Conservation (phyloP, 495 filamentous ascomycete genomes). For the Aspergillus homomorphus region DNA sequence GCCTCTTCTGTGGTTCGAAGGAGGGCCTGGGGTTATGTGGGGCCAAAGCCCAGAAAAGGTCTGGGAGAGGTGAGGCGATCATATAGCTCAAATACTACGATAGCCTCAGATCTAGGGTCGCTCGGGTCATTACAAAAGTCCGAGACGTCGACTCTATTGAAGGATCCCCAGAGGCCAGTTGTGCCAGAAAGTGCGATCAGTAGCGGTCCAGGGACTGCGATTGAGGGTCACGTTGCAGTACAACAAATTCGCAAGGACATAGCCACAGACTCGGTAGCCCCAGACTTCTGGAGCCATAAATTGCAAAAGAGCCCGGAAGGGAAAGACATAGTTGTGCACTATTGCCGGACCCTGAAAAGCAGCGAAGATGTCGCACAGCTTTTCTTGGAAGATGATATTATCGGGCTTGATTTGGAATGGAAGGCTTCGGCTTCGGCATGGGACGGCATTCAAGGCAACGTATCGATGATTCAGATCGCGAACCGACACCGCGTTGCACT, state of each 20-base stretch:
- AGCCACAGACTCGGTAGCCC: not conserved
- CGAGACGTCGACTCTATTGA: not conserved
- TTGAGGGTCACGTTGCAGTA: not conserved
- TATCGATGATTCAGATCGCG: slow-evolving; percentile 78
- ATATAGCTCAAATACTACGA: slow-evolving; percentile 3
- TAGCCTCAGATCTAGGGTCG: not conserved
- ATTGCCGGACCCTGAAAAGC: slow-evolving; percentile 63
- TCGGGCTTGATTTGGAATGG: slow-evolving; percentile 92
- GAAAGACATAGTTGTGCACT: slow-evolving; percentile 62
- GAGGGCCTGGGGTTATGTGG: not conserved
- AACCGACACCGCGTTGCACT: slow-evolving; percentile 74
- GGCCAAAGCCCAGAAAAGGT: not conserved
- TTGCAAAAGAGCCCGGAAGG: slow-evolving; percentile 55
- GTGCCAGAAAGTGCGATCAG: not conserved
- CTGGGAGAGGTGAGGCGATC: not conserved
- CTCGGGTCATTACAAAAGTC: not conserved
- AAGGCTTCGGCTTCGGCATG: slow-evolving; percentile 42
- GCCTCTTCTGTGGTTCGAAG: not conserved
- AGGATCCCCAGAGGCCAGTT: not conserved
- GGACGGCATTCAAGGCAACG: slow-evolving; percentile 56
- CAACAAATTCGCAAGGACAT: not conserved
- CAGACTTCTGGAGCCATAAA: slow-evolving; percentile 62
- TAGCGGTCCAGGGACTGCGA: not conserved
- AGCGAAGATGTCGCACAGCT: slow-evolving; percentile 64
- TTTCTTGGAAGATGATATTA: slow-evolving; percentile 64